Base-by-base conservation (phyloP, 2,329 filamentous ascomycete genomes). In the Teratosphaeria viscida region DNA sequence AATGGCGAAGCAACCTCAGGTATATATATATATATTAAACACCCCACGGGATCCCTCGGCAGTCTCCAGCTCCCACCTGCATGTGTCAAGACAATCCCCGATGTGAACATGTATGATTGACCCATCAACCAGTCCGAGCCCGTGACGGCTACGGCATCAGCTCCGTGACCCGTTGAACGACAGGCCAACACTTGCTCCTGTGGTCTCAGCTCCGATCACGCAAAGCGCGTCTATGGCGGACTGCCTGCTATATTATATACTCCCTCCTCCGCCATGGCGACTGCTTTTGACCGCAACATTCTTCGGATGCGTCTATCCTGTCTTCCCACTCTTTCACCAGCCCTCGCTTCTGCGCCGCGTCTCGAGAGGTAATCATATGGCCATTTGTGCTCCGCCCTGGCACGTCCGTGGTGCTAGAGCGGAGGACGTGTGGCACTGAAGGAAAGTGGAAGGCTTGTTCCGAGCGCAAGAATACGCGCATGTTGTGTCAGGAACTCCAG, bases 241-340 rank as follows among this genome's bases (percentile, higher is more conserved):
- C 16, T 43, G 37, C 11, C 12, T 14, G 37, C 11, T 43, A 43
- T 43, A 23, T 23, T 23, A 23, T 23, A 23, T 39, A 14, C 16
- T 10, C 35, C 35, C 35, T 39, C 35, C 16, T 14, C 3, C 11
- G 35, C 35, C 35, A 39, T 39, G 35, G 35, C 16, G 35, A 39
- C 35, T 12, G 35, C 11, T 10, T 14, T 39, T 10, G 8, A n/a
- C 35, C 19, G 74, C 78, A n/a, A 71, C 81, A 10, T 81, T 80
- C 70, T 78, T 79, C 66, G 77, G 81, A 60, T 74, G 79, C 54
- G 75, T 81, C n/a, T 81, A 81, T 66, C 79, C 80, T 2, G 77
- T 81, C 57, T 79, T 81, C 61, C 79, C 80, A 5, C 69, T 81
- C 34, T 82, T 82, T 63, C 78, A 82, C 65, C 73, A 73, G 47